Percentiles rank a stretch among this genome's conserved stretches.
Evolutionary conservation across 139 green algal species (phyloP).

Genomic region (Asterochloris sp.): DNA sequence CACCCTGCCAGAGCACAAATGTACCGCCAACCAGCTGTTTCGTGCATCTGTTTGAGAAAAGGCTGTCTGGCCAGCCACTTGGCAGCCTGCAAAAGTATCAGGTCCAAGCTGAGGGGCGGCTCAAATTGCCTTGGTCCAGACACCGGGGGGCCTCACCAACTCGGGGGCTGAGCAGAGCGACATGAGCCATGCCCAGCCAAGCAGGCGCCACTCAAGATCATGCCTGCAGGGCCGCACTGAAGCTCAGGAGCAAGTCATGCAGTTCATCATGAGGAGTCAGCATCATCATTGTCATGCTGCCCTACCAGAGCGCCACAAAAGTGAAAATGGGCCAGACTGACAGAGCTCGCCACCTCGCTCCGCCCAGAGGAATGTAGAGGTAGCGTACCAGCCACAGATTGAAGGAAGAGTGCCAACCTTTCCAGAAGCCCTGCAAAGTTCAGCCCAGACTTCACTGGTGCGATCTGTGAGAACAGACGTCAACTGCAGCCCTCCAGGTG

Average conservation of each 20-base stretch:
- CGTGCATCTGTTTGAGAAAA: background rate
- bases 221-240: constrained; percentile 48
- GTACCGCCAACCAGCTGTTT: constrained; percentile 37
- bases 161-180: constrained; percentile 67
- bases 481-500: background rate
- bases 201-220: constrained; percentile 81
- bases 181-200: constrained; percentile 85
- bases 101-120: background rate
- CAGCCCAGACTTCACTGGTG: background rate
- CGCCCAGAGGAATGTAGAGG: constrained; percentile 92
- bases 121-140: background rate
- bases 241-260: background rate
- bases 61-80: constrained; percentile 11
- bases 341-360: constrained; percentile 42
- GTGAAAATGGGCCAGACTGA: constrained; percentile 92
- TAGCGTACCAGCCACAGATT: constrained; percentile 93
- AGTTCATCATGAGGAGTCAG: background rate
- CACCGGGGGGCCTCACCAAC: constrained; percentile 28
- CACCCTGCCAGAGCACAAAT: constrained; percentile 35
- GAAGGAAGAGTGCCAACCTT: constrained; percentile 88
- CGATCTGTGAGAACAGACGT: constrained; percentile 4
- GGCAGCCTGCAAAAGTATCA: background rate
- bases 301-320: constrained; percentile 87
- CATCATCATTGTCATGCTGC: background rate
- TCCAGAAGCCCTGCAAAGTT: constrained; percentile 78